Evolutionary conservation across 805 yeast genomes (phyloP).

Genomic region (Myxozyma lipomycoides): DNA sequence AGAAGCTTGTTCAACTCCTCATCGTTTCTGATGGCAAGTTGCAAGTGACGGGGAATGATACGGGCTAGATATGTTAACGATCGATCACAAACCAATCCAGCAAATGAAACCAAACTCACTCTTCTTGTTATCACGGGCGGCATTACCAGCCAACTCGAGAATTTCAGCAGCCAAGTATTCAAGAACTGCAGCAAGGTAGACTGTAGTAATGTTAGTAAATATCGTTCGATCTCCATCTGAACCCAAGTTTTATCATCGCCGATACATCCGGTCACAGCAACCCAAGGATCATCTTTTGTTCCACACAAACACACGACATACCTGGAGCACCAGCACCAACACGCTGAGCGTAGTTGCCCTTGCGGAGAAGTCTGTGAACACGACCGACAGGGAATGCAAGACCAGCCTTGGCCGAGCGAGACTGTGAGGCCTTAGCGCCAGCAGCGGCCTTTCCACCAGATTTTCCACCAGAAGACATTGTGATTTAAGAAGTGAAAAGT

Average conservation of each 20-base stretch:
- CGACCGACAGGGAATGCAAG: slow-evolving; percentile 99
- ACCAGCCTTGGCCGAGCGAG: slow-evolving; percentile 98
- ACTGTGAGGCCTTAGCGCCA: slow-evolving; percentile 91
- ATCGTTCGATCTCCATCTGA: slow-evolving; percentile 33
- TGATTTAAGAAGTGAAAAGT: slow-evolving; percentile 11
- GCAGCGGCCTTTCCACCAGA: slow-evolving; percentile 75
- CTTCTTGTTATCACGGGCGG: slow-evolving; percentile 98
- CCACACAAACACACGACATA: slow-evolving; percentile 7
- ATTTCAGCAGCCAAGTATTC: slow-evolving; percentile 97
- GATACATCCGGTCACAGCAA: neutral
- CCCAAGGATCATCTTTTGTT: neutral
- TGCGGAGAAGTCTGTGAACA: slow-evolving; percentile 94
- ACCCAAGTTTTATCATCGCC: too few relatives aligned
- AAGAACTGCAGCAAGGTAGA: slow-evolving; percentile 89
- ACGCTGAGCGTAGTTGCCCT: slow-evolving; percentile 97
- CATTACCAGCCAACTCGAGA: slow-evolving; percentile 95
- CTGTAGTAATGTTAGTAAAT: slow-evolving; percentile 4
- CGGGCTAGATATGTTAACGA: slow-evolving; percentile 47
- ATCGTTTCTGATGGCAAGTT: slow-evolving; percentile 97
- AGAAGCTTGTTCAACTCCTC: slow-evolving; percentile 95
- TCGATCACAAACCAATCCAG: neutral
- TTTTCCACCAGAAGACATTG: slow-evolving; percentile 59
- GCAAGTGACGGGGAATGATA: slow-evolving; percentile 98
- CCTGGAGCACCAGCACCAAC: slow-evolving; percentile 98
- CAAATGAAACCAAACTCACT: slow-evolving; percentile 31